phyloP scores from a whole-genome alignment of 352 stramenopile species.

The Phytopythium kandeliae region DNA sequence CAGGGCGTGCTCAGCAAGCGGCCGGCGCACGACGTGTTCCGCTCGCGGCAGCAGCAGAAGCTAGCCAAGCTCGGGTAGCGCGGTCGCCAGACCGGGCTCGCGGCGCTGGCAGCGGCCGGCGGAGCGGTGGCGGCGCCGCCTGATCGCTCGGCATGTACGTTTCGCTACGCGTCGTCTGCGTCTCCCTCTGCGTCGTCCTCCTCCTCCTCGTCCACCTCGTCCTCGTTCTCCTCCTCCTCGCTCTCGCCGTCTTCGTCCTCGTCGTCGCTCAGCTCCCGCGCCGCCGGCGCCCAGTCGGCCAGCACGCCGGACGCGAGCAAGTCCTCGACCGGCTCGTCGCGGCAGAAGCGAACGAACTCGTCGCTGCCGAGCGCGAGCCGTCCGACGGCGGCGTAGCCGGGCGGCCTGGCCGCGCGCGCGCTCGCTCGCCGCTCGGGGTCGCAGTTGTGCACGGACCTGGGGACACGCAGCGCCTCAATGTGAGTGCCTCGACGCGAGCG shows the following conservation, averaged over 20 bases:
- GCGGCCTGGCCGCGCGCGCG: not conserved
- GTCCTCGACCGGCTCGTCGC: slow-evolving; percentile 1
- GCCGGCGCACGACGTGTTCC: slow-evolving; percentile 82
- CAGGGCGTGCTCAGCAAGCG: slow-evolving; percentile 73
- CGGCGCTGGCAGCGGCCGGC: too few species aligned
- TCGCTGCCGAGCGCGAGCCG: not conserved
- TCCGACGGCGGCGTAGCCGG: not conserved
- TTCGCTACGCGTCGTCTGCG: not conserved
- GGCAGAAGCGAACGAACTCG: slow-evolving; percentile 5
- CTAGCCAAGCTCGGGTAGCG: slow-evolving; percentile 69
- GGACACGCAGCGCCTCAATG: too few species aligned
- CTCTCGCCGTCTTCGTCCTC: slow-evolving; percentile 25
- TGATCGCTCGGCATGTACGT: not conserved
- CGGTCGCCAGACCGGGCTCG: not conserved
- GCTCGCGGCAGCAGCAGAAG: slow-evolving; percentile 81
- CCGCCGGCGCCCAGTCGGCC: not conserved
- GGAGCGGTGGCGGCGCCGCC: not conserved
- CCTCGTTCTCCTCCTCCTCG: not conserved
- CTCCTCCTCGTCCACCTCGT: not conserved
- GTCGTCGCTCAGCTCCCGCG: slow-evolving; percentile 15
- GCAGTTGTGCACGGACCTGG: slow-evolving; percentile 6
- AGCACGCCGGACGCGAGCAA: slow-evolving; percentile 5
- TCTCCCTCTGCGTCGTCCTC: not conserved
- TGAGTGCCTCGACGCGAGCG: too few species aligned
- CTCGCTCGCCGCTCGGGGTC: not conserved